phyloP scores from a whole-genome alignment of 2,329 filamentous ascomycete species.

The Xylaria sp. region DNA sequence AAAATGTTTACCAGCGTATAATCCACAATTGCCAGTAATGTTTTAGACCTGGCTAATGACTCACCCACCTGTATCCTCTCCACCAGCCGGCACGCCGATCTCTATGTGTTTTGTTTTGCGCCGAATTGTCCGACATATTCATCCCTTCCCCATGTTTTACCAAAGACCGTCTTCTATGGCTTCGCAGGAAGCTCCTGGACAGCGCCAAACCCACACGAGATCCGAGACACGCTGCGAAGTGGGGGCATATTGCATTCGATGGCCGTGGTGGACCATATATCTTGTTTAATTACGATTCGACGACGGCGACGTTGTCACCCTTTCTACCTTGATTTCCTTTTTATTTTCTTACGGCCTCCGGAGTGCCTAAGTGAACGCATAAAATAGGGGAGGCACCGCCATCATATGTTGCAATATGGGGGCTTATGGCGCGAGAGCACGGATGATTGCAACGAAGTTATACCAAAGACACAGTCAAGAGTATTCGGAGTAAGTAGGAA shows the following conservation, averaged over 20 bases:
- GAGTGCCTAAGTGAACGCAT: conserved; percentile 43
- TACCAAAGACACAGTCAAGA: conserved; percentile 38
- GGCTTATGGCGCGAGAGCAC: conserved; percentile 34
- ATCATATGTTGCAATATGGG: conserved; percentile 37
- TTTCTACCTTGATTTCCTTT: conserved; percentile 46
- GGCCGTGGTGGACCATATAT: conserved; percentile 59
- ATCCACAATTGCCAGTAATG: conserved; percentile 48
- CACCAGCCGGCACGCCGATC: conserved; percentile 47
- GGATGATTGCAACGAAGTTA: conserved; percentile 43
- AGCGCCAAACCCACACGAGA: conserved; percentile 41
- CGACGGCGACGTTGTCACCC: conserved; percentile 47
- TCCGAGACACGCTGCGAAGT: conserved; percentile 41
- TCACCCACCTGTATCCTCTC: conserved; percentile 46
- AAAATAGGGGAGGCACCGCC: conserved; percentile 38
- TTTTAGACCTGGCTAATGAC: conserved; percentile 50
- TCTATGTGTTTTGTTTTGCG: conserved; percentile 48
- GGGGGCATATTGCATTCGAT: conserved; percentile 48
- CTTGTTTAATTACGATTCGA: conserved; percentile 64
- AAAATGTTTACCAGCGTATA: conserved; percentile 45
- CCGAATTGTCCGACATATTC: conserved; percentile 41
- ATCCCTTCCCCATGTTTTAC: conserved; percentile 43
- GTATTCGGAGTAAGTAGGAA: conserved; percentile 31
- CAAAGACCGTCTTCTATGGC: conserved; percentile 40
- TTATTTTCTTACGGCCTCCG: conserved; percentile 44
- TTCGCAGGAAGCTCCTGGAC: conserved; percentile 42